Conservation (phyloP, 441 rosid species). For the Adansonia grandidieri region DNA sequence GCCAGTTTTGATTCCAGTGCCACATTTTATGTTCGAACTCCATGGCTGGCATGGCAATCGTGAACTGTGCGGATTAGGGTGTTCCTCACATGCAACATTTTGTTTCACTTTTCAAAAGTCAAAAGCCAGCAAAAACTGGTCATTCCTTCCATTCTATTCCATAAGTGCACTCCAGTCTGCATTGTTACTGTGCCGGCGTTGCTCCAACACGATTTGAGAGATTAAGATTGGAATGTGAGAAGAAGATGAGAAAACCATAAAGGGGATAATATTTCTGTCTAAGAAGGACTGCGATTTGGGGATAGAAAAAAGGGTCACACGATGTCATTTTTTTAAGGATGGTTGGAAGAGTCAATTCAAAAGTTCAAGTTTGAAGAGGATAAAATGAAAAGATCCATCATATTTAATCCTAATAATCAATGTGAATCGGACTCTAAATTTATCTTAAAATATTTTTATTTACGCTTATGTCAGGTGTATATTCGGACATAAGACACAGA, state of each 20-base stretch:
- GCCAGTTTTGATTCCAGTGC: not conserved
- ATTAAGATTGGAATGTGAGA: not conserved
- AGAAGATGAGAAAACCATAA: not conserved
- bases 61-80: not conserved
- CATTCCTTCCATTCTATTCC: not conserved
- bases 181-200: not conserved
- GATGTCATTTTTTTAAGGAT: no score
- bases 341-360: no score
- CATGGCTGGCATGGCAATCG: not conserved
- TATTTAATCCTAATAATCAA: no score
- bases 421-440: no score
- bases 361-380: no score
- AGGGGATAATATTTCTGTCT: not conserved
- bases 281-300: not conserved
- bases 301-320: no score
- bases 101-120: not conserved
- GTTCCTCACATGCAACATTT: not conserved
- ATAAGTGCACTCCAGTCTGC: not conserved
- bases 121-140: not conserved
- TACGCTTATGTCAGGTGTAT: no score
- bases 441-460: no score
- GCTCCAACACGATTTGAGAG: not conserved
- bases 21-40: not conserved
- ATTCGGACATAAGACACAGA: no score
- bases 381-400: no score